Percentiles rank a stretch among this genome's conserved stretches.
phyloP scores from a whole-genome alignment of 2,329 filamentous ascomycete species.

The Cercospora canescens region DNA sequence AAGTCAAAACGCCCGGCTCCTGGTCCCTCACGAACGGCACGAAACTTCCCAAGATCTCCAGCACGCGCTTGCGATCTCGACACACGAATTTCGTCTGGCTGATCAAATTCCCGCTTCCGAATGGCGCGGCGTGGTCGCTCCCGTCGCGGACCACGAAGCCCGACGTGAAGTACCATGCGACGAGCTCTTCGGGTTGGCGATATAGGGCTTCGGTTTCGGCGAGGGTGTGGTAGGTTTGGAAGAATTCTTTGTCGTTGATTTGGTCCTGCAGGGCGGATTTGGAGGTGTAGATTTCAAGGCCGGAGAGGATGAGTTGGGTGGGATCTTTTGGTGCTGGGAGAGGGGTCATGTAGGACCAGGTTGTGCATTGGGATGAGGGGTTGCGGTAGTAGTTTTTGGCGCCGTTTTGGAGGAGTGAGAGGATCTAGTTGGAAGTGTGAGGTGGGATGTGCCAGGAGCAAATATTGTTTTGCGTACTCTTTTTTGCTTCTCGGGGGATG shows the following conservation, averaged over 20 bases:
- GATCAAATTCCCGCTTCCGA: slow-evolving; percentile 18
- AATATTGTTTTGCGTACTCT: slow-evolving; percentile 14
- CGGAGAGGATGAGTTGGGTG: slow-evolving; percentile 19
- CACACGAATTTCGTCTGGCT: slow-evolving; percentile 24
- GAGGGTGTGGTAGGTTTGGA: slow-evolving; percentile 28
- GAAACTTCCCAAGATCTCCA: slow-evolving; percentile 9
- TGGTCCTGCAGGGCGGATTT: slow-evolving; percentile 29
- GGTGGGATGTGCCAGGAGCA: neutral
- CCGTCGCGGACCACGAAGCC: slow-evolving; percentile 27
- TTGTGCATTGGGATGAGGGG: slow-evolving; percentile 23
- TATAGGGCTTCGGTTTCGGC: slow-evolving; percentile 26
- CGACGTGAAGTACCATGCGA: slow-evolving; percentile 27
- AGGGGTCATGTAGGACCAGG: slow-evolving; percentile 14
- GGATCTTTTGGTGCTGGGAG: slow-evolving; percentile 16
- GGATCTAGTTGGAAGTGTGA: slow-evolving; percentile 22
- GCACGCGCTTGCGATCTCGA: slow-evolving; percentile 2
- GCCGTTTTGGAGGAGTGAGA: slow-evolving; percentile 24
- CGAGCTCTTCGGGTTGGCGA: slow-evolving; percentile 24
- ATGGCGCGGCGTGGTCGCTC: slow-evolving; percentile 4
- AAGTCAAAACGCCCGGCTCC: slow-evolving; percentile 29
- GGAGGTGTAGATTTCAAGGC: slow-evolving; percentile 30
- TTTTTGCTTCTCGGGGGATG: slow-evolving; percentile 25
- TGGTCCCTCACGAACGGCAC: slow-evolving; percentile 18
- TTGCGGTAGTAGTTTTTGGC: slow-evolving; percentile 30
- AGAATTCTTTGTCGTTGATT: slow-evolving; percentile 29